Conservation (phyloP, 495 filamentous ascomycete species). For the Podospora tetraspora region DNA sequence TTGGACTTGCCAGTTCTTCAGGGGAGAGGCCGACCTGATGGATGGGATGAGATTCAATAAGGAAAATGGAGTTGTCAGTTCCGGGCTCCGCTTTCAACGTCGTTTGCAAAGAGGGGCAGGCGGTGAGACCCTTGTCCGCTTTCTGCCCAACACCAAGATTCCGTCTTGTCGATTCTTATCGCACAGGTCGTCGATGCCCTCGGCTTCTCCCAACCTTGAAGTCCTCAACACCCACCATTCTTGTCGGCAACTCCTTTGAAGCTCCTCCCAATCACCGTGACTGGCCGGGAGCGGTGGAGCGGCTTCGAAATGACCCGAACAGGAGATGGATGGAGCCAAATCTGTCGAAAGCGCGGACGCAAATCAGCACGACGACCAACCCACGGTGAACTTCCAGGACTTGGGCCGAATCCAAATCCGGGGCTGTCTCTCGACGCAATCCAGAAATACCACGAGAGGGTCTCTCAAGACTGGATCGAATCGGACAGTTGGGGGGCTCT, state of each 20-base stretch:
- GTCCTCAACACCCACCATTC: background rate
- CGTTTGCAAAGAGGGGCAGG: background rate
- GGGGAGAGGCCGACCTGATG: background rate
- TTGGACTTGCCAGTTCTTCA: background rate
- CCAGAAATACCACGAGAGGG: constrained; percentile 18
- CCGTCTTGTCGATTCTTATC: background rate
- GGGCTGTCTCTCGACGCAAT: constrained; percentile 24
- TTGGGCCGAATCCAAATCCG: constrained; percentile 27
- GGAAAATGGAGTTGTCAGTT: background rate
- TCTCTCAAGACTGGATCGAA: constrained; percentile 14
- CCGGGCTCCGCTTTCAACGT: background rate
- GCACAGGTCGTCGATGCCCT: background rate
- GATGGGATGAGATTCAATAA: background rate
- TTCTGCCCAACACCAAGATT: background rate
- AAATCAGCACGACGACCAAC: background rate
- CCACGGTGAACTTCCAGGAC: constrained; percentile 2
- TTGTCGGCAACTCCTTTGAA: background rate
- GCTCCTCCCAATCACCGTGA: background rate
- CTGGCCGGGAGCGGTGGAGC: no score
- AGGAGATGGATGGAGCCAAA: constrained; percentile 22
- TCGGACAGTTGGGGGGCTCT: constrained; percentile 23
- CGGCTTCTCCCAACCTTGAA: background rate
- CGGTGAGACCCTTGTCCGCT: background rate
- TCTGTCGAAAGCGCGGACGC: constrained; percentile 27
- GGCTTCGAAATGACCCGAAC: no score